A percentile compares a stretch with the other conserved stretches of the same genome.
Evolutionary conservation across 179 eudicot genomes (phyloP).

Genomic region (Monotropa hypopitys): DNA sequence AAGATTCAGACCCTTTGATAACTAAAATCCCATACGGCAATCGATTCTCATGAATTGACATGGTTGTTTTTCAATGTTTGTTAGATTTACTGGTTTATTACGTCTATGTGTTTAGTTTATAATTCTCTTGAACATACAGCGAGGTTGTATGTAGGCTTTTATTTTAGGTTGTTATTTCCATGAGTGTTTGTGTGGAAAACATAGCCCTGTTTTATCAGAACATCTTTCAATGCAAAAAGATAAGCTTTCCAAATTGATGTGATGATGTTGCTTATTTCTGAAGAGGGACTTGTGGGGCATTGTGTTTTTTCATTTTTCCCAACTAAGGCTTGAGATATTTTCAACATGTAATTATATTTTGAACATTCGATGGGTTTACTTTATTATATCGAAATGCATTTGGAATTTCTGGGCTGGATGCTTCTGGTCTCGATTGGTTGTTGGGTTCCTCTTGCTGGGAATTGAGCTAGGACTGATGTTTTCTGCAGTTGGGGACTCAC

Average conservation of each 20-base stretch:
- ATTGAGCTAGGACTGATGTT: too few species aligned
- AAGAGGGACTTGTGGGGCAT: background rate
- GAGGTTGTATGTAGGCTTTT: background rate
- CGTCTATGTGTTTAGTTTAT: background rate
- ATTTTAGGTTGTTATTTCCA: background rate
- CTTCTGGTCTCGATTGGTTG: too few species aligned
- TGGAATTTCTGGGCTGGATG: too few species aligned
- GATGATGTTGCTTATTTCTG: slow-evolving; percentile 1
- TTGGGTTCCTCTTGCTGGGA: too few species aligned
- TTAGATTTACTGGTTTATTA: slow-evolving; percentile 2
- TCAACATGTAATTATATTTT: background rate
- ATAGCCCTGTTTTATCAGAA: background rate
- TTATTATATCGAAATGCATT: too few species aligned
- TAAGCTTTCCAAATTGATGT: background rate
- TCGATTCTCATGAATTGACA: slow-evolving; percentile 1
- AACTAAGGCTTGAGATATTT: background rate
- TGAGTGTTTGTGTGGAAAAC: background rate
- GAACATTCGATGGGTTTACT: too few species aligned
- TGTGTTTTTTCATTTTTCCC: background rate
- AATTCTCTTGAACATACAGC: background rate
- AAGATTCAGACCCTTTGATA: slow-evolving; percentile 4
- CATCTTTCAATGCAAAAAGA: background rate
- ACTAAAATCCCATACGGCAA: background rate
- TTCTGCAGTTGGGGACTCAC: too few species aligned
- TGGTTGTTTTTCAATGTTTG: background rate